phyloP scores from a whole-genome alignment of 805 yeast species.

The Candida ovalis region DNA sequence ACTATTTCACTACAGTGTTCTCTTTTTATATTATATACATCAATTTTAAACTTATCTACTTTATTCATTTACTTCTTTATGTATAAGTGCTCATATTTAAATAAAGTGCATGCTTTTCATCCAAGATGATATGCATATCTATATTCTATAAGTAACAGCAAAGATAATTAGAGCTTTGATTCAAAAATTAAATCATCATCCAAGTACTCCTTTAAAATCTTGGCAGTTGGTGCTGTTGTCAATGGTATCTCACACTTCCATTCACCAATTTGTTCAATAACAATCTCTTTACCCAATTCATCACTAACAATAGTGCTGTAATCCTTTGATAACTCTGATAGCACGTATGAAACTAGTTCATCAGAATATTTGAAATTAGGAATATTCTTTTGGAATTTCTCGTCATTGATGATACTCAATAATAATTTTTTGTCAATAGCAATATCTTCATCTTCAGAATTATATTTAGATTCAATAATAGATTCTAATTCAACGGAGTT shows the following conservation, averaged over 20 bases:
- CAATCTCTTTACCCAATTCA: slow-evolving; percentile 35
- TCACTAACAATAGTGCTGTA: slow-evolving; percentile 8
- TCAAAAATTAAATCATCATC: slow-evolving; percentile 21
- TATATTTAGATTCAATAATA: slow-evolving; percentile 15
- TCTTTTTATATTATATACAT: no score
- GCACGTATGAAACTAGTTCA: slow-evolving; percentile 15
- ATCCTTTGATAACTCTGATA: slow-evolving; percentile 13
- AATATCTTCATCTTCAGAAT: slow-evolving; percentile 4
- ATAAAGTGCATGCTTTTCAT: neutral
- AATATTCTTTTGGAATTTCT: slow-evolving; percentile 13
- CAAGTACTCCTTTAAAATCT: slow-evolving; percentile 20
- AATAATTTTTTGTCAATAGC: slow-evolving; percentile 7
- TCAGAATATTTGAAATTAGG: slow-evolving; percentile 18
- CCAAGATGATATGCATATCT: neutral
- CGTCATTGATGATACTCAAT: slow-evolving; percentile 11
- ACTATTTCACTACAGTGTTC: no score
- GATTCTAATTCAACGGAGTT: slow-evolving; percentile 20
- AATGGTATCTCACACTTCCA: slow-evolving; percentile 53
- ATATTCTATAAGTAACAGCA: neutral
- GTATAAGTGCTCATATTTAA: no score
- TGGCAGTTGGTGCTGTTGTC: slow-evolving; percentile 64
- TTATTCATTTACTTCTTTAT: no score
- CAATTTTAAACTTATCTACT: no score
- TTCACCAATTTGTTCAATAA: slow-evolving; percentile 41
- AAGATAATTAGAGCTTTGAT: slow-evolving; percentile 17